phyloP scores from a whole-genome alignment of 2,329 filamentous ascomycete genomes.

The Diaporthe sp. region DNA sequence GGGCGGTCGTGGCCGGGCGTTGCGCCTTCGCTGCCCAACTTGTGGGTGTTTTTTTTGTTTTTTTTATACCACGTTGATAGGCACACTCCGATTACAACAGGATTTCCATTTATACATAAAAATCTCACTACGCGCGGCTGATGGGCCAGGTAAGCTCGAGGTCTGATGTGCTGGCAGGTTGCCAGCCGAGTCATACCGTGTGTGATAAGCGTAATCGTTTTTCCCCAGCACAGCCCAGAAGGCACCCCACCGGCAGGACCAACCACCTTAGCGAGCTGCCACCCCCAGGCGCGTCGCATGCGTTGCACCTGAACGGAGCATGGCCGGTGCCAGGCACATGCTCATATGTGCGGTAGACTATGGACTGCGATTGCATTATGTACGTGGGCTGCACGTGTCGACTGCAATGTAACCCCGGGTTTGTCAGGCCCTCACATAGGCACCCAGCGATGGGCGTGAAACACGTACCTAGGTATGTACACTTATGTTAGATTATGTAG shows the following conservation, averaged over 20 bases:
- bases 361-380: constrained; percentile 27
- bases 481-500: background rate
- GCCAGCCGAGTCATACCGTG: constrained; percentile 15
- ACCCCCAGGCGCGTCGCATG: constrained; percentile 10
- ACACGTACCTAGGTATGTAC: background rate
- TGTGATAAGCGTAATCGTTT: background rate
- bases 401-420: constrained; percentile 24
- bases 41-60: background rate
- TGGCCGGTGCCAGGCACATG: constrained; percentile 17
- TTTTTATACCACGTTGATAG: constrained; percentile 6
- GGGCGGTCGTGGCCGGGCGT: background rate
- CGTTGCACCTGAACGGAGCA: background rate
- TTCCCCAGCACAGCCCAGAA: constrained; percentile 13
- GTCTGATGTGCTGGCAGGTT: constrained; percentile 23
- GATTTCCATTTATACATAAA: background rate
- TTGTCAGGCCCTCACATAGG: constrained; percentile 18
- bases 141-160: constrained; percentile 4
- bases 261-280: constrained; percentile 25
- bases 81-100: background rate
- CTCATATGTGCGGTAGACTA: background rate
- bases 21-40: constrained; percentile 19
- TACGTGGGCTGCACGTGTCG: constrained; percentile 28
- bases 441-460: constrained; percentile 15
- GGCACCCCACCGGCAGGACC: background rate
- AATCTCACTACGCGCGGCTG: background rate